Conservation (phyloP, 495 filamentous ascomycete genomes). For the Penicillium bovifimosum region DNA sequence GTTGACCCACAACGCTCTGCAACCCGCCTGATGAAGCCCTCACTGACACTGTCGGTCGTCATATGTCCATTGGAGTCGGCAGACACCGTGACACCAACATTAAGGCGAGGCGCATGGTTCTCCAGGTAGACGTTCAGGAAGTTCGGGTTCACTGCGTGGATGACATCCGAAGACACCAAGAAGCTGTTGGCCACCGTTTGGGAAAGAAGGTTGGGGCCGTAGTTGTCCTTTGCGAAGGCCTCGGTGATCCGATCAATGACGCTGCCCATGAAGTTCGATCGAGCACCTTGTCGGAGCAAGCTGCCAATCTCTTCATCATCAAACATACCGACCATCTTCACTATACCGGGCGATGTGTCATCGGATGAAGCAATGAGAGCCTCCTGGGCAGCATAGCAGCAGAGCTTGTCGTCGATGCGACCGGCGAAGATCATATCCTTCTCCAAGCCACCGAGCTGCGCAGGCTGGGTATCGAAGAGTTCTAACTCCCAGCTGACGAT, state of each 20-base stretch:
- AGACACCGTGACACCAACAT: conserved; percentile 77
- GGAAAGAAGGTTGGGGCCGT: conserved; percentile 62
- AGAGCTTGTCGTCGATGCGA: conserved; percentile 95
- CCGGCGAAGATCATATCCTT: conserved; percentile 94
- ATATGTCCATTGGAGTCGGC: conserved; percentile 91
- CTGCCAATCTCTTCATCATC: conserved; percentile 97
- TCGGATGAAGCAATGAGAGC: conserved; percentile 68
- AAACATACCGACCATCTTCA: conserved; percentile 86
- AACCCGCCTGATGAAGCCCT: conserved; percentile 67
- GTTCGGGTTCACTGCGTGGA: conserved; percentile 93
- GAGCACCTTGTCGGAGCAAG: conserved; percentile 81
- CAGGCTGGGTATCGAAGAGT: conserved; percentile 86
- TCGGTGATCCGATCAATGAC: conserved; percentile 77
- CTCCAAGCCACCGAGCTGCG: conserved; percentile 75
- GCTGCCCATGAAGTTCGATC: conserved; percentile 77
- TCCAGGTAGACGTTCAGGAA: conserved; percentile 75
- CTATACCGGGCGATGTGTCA: conserved; percentile 45
- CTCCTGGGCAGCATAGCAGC: conserved; percentile 86
- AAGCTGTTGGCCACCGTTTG: conserved; percentile 91
- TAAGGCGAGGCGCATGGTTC: conserved; percentile 82
- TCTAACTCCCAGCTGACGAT: conserved; percentile 98
- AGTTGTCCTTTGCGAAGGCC: conserved; percentile 48
- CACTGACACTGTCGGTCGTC: conserved; percentile 80
- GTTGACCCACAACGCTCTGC: conserved; percentile 62
- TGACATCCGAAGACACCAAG: conserved; percentile 88